These are phyloP conservation scores for Funneliformis geosporum DNA, from an alignment of 192 early-diverging fungal species.

Conservation along the genomic window DNA sequence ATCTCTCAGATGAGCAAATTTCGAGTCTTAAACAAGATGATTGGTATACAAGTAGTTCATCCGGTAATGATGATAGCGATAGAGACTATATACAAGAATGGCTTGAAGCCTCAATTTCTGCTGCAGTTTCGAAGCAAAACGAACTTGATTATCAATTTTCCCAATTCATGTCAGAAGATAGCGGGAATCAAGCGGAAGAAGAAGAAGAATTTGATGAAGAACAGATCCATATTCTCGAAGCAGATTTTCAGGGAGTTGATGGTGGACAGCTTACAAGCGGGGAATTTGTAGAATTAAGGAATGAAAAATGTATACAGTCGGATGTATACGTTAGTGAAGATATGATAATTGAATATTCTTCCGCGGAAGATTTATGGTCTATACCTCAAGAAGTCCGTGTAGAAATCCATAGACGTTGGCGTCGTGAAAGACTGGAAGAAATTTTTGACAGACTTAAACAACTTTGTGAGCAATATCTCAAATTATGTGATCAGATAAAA, in stretches of 20 bases:
- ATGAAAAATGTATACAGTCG: constrained; percentile 36
- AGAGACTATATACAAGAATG: constrained; percentile 18
- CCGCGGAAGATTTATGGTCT: constrained; percentile 34
- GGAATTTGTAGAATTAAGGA: constrained; percentile 30
- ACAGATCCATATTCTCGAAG: constrained; percentile 41
- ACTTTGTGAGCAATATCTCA: constrained; percentile 20
- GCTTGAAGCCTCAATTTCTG: neutral
- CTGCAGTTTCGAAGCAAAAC: constrained; percentile 17
- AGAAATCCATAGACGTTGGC: constrained; percentile 44
- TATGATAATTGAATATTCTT: constrained; percentile 24
- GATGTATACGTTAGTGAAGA: constrained; percentile 25
- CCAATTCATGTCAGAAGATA: constrained; percentile 31
- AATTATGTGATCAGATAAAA: constrained; percentile 39
- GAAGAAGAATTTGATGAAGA: constrained; percentile 55
- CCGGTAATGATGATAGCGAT: neutral
- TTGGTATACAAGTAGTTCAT: constrained; percentile 34
- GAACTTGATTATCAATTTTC: constrained; percentile 33
- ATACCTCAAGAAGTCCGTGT: constrained; percentile 38
- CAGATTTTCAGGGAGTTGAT: constrained; percentile 47
- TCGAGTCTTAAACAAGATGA: constrained; percentile 44
- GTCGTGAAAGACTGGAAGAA: constrained; percentile 23
- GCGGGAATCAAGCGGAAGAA: constrained; percentile 36
- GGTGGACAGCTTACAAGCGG: constrained; percentile 30
- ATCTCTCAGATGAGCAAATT: constrained; percentile 41
- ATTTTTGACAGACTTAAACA: constrained; percentile 21